Conservation (phyloP, 768 basidiomycete genomes). For the Pleurotus tuber-regium region DNA sequence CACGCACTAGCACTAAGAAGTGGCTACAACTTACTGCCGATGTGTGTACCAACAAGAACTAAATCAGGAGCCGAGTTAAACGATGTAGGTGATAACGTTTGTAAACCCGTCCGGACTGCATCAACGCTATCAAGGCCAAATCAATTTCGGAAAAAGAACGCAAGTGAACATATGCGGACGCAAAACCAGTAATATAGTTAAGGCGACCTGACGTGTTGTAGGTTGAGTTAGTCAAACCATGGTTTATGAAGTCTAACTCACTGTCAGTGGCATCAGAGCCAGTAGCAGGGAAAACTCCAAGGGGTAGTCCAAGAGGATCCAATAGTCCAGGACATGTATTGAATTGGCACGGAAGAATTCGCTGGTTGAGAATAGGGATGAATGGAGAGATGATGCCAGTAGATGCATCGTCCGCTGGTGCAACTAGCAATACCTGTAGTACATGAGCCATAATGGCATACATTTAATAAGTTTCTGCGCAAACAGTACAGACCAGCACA, state of each 20-base stretch:
- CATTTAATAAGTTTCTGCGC: background rate
- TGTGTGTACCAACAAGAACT: constrained; percentile 33
- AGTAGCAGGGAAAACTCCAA: background rate
- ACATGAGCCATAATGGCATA: background rate
- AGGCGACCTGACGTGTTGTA: constrained; percentile 8
- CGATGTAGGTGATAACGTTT: constrained; percentile 29
- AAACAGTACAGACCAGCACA: too few species aligned
- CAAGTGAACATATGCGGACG: background rate
- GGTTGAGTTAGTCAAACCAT: background rate
- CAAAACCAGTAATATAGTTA: constrained; percentile 17
- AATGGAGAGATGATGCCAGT: constrained; percentile 1
- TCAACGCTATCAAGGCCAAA: constrained; percentile 7
- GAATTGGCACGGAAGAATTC: constrained; percentile 8
- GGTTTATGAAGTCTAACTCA: background rate
- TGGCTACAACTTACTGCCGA: constrained; percentile 20
- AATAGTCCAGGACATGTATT: constrained; percentile 3
- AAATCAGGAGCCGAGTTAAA: constrained; percentile 29
- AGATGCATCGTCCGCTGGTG: constrained; percentile 2
- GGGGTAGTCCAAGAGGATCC: constrained; percentile 3
- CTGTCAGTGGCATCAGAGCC: constrained; percentile 2
- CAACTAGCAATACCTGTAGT: constrained; percentile 2
- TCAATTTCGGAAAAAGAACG: background rate
- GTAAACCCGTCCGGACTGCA: constrained; percentile 24
- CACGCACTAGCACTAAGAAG: background rate
- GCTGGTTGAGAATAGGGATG: constrained; percentile 1